These are phyloP conservation scores for Lactuca sativa DNA, from an alignment of 129 eudicot species.

Conservation along the genomic window DNA sequence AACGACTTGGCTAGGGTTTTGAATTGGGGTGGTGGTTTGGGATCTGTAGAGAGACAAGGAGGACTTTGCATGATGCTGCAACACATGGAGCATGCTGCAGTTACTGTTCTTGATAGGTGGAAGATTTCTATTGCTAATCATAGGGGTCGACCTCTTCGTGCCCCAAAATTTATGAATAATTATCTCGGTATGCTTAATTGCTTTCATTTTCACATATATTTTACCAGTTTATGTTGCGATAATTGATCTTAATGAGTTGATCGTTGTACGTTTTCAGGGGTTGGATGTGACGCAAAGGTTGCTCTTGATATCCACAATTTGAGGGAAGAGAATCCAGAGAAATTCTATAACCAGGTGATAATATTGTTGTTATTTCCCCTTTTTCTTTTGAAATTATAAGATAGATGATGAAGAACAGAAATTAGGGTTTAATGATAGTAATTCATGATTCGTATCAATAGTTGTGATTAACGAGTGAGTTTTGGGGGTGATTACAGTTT, in stretches of 20 bases:
- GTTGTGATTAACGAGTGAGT: background rate
- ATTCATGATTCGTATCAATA: background rate
- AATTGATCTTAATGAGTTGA: conserved; percentile 3
- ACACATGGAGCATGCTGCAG: conserved; percentile 73
- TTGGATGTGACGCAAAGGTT: conserved; percentile 96
- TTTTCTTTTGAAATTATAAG: too few species aligned
- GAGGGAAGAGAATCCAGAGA: conserved; percentile 83
- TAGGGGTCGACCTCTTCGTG: conserved; percentile 37
- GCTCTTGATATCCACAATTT: conserved; percentile 76
- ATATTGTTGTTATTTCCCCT: background rate
- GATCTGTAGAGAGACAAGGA: conserved; percentile 69
- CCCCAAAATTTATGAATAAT: conserved; percentile 73
- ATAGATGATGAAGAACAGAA: too few species aligned
- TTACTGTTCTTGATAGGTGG: conserved; percentile 93
- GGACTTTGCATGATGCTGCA: conserved; percentile 68
- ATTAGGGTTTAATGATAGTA: too few species aligned
- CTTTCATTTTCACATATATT: background rate
- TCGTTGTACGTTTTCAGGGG: conserved; percentile 39
- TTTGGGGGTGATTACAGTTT: conserved; percentile 44
- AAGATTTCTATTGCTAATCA: conserved; percentile 66
- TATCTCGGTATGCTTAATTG: conserved; percentile 54
- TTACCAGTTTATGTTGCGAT: background rate
- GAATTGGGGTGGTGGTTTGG: conserved; percentile 86
- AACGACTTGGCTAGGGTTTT: conserved; percentile 86
- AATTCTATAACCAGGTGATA: conserved; percentile 76